phyloP scores from a whole-genome alignment of 441 rosid species.

The Aleurites moluccanus region DNA sequence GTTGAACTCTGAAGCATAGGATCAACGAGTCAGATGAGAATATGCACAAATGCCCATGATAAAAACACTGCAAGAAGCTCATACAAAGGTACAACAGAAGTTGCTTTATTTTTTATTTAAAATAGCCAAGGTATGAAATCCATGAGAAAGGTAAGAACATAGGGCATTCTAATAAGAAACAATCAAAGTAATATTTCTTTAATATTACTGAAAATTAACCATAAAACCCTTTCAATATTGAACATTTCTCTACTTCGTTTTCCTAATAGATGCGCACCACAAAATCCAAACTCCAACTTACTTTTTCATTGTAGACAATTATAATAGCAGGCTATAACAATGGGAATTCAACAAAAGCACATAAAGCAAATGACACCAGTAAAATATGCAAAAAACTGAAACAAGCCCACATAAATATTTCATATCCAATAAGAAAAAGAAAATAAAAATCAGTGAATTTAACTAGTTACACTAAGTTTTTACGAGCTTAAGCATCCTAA shows the following conservation, averaged over 20 bases:
- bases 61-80: conserved; percentile 3
- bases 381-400: background rate
- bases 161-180: too few relatives aligned
- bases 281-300: background rate
- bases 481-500: background rate
- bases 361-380: conserved; percentile 1
- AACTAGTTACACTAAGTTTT: background rate
- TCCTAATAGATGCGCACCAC: background rate
- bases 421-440: background rate
- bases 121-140: too few relatives aligned
- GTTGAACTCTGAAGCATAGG: conserved; percentile 50
- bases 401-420: background rate
- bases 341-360: conserved; percentile 6
- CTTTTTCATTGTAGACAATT: background rate
- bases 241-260: background rate
- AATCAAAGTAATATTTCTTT: too few relatives aligned
- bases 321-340: background rate
- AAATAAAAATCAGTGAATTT: background rate
- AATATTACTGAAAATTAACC: too few relatives aligned
- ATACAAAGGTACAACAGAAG: background rate
- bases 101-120: background rate
- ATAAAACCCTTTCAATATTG: too few relatives aligned
- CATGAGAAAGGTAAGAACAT: too few relatives aligned
- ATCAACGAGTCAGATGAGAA: conserved; percentile 17
- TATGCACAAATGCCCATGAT: background rate